Evolutionary conservation across 2,329 filamentous ascomycete species (phyloP).

Genomic region (Alternaria alternata): DNA sequence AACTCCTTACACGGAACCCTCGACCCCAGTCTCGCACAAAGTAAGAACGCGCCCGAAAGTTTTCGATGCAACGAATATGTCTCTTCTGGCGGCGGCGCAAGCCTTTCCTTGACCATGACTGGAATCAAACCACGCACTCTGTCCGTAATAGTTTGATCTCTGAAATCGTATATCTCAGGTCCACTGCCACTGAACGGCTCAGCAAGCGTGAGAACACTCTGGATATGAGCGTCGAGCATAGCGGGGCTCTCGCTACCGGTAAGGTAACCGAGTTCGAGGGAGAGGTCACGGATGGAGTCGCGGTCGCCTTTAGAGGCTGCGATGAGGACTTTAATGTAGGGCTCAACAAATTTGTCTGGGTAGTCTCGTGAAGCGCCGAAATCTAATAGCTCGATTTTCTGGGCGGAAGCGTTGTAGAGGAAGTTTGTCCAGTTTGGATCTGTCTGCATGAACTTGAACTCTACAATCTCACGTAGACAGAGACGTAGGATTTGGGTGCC

Average conservation of each 20-base stretch:
- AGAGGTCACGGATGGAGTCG: slow-evolving; percentile 69
- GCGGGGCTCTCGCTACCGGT: slow-evolving; percentile 84
- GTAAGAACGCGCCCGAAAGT: slow-evolving; percentile 89
- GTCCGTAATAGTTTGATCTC: slow-evolving; percentile 94
- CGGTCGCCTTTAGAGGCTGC: slow-evolving; percentile 79
- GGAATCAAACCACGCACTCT: slow-evolving; percentile 88
- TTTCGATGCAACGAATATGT: slow-evolving; percentile 96
- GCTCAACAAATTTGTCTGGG: slow-evolving; percentile 77
- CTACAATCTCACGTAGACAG: slow-evolving; percentile 89
- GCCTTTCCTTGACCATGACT: slow-evolving; percentile 86
- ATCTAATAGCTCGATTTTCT: slow-evolving; percentile 88
- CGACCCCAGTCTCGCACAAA: slow-evolving; percentile 87
- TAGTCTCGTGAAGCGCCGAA: slow-evolving; percentile 93
- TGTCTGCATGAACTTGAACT: slow-evolving; percentile 98
- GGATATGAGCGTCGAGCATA: slow-evolving; percentile 92
- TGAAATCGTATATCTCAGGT: slow-evolving; percentile 88
- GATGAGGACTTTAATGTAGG: slow-evolving; percentile 80
- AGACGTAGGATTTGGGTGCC: slow-evolving; percentile 92
- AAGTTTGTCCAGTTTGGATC: slow-evolving; percentile 99
- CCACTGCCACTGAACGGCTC: slow-evolving; percentile 83
- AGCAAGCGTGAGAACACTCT: slow-evolving; percentile 85
- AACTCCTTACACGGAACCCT: slow-evolving; percentile 81
- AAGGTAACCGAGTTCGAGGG: slow-evolving; percentile 83
- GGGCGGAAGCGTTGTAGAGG: slow-evolving; percentile 77
- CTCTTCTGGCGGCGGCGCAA: slow-evolving; percentile 94